Evolutionary conservation across 192 early-diverging fungal species (phyloP).

Genomic region (Backusella australiensis): DNA sequence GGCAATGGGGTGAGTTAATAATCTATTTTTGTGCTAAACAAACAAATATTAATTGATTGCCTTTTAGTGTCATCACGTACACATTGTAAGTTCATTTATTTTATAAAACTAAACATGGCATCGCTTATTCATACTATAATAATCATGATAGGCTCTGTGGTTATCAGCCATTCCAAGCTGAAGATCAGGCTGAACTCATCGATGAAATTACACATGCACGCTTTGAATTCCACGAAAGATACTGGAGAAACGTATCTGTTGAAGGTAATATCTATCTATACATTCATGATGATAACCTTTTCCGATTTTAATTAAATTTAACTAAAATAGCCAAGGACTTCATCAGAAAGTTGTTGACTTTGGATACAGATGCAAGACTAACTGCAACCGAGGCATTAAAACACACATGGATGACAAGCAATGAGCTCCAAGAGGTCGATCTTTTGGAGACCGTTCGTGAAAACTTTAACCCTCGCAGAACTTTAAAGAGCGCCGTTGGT

Average conservation of each 20-base stretch:
- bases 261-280: constrained; percentile 49
- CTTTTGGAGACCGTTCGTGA: constrained; percentile 80
- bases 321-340: constrained; percentile 71
- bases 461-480: constrained; percentile 65
- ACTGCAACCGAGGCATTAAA: constrained; percentile 78
- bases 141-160: constrained; percentile 62
- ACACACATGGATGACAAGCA: constrained; percentile 81
- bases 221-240: constrained; percentile 69
- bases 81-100: constrained; percentile 56
- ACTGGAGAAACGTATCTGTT: constrained; percentile 82
- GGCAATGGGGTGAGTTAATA: constrained; percentile 67
- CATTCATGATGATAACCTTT: no score
- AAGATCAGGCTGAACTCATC: constrained; percentile 56
- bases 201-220: constrained; percentile 61
- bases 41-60: background rate
- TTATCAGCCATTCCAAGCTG: constrained; percentile 73
- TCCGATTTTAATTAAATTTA: background rate
- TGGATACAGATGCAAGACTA: constrained; percentile 71
- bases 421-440: constrained; percentile 66
- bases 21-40: background rate
- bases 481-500: constrained; percentile 61
- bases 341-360: constrained; percentile 60
- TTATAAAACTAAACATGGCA: no score
- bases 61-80: constrained; percentile 79
- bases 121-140: no score